Percentiles rank a stretch among this genome's conserved stretches.
Conservation (phyloP, 768 basidiomycete species). For the Omphalotus guepiniiformis region DNA sequence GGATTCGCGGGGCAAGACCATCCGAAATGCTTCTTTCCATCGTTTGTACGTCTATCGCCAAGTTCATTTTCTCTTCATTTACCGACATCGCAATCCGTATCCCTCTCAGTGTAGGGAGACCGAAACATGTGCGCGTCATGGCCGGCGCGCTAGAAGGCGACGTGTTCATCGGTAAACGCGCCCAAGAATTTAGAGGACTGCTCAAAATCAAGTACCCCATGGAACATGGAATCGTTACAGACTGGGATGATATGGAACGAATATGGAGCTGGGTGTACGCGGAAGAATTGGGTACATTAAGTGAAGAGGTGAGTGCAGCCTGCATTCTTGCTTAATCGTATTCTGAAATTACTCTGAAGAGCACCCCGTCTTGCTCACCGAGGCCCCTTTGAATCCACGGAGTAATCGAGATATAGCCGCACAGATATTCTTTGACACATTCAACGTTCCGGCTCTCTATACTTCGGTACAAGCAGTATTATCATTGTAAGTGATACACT, state of each 20-base stretch:
- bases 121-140: slow-evolving; percentile 98
- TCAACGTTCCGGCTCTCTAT: slow-evolving; percentile 97
- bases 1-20: slow-evolving; percentile 99
- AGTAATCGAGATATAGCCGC: slow-evolving; percentile 95
- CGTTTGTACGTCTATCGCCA: slow-evolving; percentile 76
- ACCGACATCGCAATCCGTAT: slow-evolving; percentile 18
- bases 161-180: slow-evolving; percentile 90
- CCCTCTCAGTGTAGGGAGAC: slow-evolving; percentile 76
- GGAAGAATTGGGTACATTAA: slow-evolving; percentile 91
- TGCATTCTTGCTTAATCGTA: not conserved
- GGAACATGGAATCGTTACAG: slow-evolving; percentile 97
- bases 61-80: slow-evolving; percentile 18
- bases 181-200: slow-evolving; percentile 93
- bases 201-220: slow-evolving; percentile 99
- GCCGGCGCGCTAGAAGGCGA: slow-evolving; percentile 96
- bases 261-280: slow-evolving; percentile 99
- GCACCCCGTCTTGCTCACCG: slow-evolving; percentile 97
- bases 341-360: slow-evolving; percentile 27
- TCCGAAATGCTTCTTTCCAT: slow-evolving; percentile 99
- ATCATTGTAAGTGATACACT: slow-evolving; percentile 66
- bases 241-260: slow-evolving; percentile 99
- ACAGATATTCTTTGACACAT: slow-evolving; percentile 99
- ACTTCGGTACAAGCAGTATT: slow-evolving; percentile 97
- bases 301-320: slow-evolving; percentile 78
- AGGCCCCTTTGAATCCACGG: slow-evolving; percentile 95